phyloP scores from a whole-genome alignment of 2,329 filamentous ascomycete genomes.

The Chaetomium olivaceum region DNA sequence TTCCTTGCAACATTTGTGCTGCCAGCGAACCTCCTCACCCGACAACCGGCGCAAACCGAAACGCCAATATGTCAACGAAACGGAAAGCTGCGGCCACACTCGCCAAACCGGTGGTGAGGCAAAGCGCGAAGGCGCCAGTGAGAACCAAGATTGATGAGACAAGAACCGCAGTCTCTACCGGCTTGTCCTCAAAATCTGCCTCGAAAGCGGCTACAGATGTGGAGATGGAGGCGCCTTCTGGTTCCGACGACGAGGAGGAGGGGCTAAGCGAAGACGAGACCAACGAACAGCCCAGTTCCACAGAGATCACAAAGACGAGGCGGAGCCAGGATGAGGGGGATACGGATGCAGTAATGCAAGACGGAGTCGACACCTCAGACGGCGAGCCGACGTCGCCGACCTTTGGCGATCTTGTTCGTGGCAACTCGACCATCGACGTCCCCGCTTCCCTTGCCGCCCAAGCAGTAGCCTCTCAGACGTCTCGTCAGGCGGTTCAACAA shows the following conservation, averaged over 20 bases:
- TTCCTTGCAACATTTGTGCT: not conserved
- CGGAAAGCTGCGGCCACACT: constrained; percentile 60
- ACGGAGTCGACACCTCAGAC: constrained; percentile 41
- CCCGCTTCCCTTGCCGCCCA: constrained; percentile 55
- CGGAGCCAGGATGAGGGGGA: constrained; percentile 31
- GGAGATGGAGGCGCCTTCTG: constrained; percentile 57
- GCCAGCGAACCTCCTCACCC: not conserved
- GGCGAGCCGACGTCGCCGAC: constrained; percentile 61
- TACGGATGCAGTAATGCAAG: constrained; percentile 31
- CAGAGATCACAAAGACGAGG: constrained; percentile 29
- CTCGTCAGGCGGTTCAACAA: constrained; percentile 41
- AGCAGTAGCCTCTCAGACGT: constrained; percentile 37
- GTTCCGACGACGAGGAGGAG: constrained; percentile 47
- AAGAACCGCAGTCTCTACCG: constrained; percentile 53
- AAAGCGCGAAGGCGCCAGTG: constrained; percentile 52
- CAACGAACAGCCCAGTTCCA: constrained; percentile 3
- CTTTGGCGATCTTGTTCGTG: constrained; percentile 83
- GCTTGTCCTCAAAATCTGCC: constrained; percentile 39
- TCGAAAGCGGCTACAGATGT: constrained; percentile 39
- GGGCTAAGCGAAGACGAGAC: constrained; percentile 33
- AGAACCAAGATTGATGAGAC: constrained; percentile 59
- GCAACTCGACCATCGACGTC: constrained; percentile 72
- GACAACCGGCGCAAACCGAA: constrained; percentile 3
- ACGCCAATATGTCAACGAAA: constrained; percentile 57
- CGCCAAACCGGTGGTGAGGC: constrained; percentile 55